phyloP scores from a whole-genome alignment of 2,329 filamentous ascomycete species.

The Apiospora phragmitis region DNA sequence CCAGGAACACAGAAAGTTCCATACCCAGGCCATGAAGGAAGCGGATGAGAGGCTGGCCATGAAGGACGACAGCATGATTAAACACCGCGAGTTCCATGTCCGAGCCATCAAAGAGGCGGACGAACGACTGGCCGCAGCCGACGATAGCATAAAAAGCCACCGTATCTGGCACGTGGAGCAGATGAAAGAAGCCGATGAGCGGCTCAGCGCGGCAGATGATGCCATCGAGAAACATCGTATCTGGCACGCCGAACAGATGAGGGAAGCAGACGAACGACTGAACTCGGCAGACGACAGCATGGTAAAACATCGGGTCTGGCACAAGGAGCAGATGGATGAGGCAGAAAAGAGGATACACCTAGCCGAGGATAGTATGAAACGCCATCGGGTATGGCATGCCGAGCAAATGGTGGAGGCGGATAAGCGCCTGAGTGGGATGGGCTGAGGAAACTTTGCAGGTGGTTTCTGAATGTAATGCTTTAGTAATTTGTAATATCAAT shows the following conservation, averaged over 20 bases:
- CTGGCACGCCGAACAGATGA: conserved; percentile 5
- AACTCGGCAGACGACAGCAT: not conserved
- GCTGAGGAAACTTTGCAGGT: not conserved
- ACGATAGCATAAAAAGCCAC: not conserved
- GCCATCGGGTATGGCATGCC: not conserved
- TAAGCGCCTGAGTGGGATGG: not conserved
- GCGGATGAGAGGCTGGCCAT: not conserved
- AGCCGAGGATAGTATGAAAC: conserved; percentile 1
- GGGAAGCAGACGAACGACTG: not conserved
- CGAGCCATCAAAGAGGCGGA: conserved; percentile 6
- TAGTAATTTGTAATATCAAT: not conserved
- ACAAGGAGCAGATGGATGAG: conserved; percentile 4
- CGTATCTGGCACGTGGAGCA: conserved; percentile 1
- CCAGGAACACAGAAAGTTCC: not conserved
- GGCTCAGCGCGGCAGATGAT: not conserved
- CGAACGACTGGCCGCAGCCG: not conserved
- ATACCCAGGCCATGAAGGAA: conserved; percentile 7
- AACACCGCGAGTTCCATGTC: not conserved
- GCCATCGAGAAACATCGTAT: not conserved
- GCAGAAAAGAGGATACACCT: not conserved
- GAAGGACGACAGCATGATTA: conserved; percentile 3
- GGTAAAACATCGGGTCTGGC: not conserved
- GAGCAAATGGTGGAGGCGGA: not conserved
- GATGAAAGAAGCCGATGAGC: conserved; percentile 5
- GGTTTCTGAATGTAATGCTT: too few relatives aligned